phyloP scores from a whole-genome alignment of 768 basidiomycete genomes.

The Pleurotus giganteus region DNA sequence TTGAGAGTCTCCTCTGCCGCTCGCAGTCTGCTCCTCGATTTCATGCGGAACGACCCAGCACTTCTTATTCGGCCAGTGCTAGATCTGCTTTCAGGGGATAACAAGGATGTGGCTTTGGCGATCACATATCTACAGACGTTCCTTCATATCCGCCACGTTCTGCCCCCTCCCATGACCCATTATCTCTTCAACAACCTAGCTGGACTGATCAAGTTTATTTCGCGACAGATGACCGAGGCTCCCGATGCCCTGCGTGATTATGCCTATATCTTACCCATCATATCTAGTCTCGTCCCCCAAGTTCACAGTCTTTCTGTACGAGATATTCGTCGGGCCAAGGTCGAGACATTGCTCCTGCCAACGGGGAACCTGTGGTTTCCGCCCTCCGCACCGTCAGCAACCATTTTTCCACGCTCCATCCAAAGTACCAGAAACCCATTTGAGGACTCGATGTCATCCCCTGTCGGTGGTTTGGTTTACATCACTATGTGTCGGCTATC shows the following conservation, averaged over 20 bases:
- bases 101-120: conserved; percentile 44
- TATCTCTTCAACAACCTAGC: conserved; percentile 68
- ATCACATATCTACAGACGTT: conserved; percentile 53
- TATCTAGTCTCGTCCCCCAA: conserved; percentile 57
- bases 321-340: conserved; percentile 70
- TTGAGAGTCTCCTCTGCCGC: conserved; percentile 55
- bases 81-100: conserved; percentile 54
- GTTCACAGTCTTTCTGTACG: conserved; percentile 72
- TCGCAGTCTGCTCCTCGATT: conserved; percentile 53
- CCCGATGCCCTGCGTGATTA: conserved; percentile 48
- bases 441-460: conserved; percentile 19
- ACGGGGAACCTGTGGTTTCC: conserved; percentile 72
- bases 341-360: conserved; percentile 67
- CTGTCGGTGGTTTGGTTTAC: conserved; percentile 44
- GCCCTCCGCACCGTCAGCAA: conserved; percentile 46
- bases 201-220: conserved; percentile 59
- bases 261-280: conserved; percentile 52
- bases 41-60: conserved; percentile 74
- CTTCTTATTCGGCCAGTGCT: conserved; percentile 63
- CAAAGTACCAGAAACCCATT: conserved; percentile 32
- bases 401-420: conserved; percentile 59
- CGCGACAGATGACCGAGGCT: conserved; percentile 39
- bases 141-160: conserved; percentile 48
- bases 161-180: conserved; percentile 68
- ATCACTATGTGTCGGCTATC: conserved; percentile 65